Evolutionary conservation across 225 moss, liverwort and hornwort species (phyloP).

Genomic region (Rhytidiadelphus loreus): DNA sequence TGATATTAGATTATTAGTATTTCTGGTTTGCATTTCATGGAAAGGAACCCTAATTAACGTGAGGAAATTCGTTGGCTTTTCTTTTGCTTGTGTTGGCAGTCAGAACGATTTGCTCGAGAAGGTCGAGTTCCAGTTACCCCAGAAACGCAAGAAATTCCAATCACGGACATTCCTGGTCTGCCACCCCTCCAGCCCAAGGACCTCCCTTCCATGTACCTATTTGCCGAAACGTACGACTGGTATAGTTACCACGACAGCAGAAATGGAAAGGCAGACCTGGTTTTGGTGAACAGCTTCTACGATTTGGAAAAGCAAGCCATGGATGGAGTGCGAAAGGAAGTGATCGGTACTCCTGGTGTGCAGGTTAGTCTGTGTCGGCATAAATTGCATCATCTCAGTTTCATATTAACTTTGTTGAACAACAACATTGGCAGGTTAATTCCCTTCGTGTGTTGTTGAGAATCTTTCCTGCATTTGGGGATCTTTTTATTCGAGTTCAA

Average conservation of each 20-base stretch:
- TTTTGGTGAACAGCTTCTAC: conserved; percentile 24
- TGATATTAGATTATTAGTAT: too few species aligned
- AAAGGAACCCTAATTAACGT: background rate
- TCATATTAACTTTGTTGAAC: background rate
- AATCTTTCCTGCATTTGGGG: background rate
- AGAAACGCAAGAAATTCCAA: background rate
- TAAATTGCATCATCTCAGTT: background rate
- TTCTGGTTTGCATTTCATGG: too few species aligned
- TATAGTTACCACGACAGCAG: background rate
- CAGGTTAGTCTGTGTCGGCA: background rate
- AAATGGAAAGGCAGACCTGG: conserved; percentile 1
- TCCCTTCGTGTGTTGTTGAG: background rate
- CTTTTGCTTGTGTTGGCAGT: background rate
- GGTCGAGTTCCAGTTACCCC: conserved; percentile 10
- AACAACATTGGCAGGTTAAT: background rate
- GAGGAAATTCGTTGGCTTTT: background rate
- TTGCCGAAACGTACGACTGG: background rate
- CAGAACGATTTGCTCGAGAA: conserved; percentile 5
- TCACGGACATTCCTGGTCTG: conserved; percentile 18
- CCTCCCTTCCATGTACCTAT: background rate
- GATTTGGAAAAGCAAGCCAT: conserved; percentile 12
- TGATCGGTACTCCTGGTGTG: conserved; percentile 8
- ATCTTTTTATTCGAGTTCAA: background rate
- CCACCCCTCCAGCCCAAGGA: background rate
- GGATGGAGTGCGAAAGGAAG: conserved; percentile 9